phyloP scores from a whole-genome alignment of 768 basidiomycete genomes.

The Mycena indigotica region DNA sequence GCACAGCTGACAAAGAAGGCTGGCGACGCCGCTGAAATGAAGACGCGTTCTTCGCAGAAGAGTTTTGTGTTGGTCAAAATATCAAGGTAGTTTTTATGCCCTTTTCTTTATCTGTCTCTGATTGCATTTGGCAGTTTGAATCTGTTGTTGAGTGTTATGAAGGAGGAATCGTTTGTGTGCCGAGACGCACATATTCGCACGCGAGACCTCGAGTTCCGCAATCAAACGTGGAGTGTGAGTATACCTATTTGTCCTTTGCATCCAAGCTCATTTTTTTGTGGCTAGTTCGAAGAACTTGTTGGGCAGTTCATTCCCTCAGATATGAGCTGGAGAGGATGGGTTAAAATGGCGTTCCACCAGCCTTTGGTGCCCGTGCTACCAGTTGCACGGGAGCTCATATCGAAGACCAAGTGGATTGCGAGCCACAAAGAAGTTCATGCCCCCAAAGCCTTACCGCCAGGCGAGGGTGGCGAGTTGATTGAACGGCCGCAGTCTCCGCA shows the following conservation, averaged over 20 bases:
- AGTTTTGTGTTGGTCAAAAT: constrained; percentile 82
- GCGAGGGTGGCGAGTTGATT: constrained; percentile 13
- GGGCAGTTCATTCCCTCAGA: constrained; percentile 80
- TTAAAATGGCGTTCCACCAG: constrained; percentile 82
- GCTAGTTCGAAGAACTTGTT: constrained; percentile 76
- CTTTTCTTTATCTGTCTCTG: constrained; percentile 20
- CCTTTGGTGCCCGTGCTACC: constrained; percentile 77
- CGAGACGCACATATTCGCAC: constrained; percentile 79
- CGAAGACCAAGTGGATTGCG: constrained; percentile 74
- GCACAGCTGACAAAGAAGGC: constrained; percentile 29
- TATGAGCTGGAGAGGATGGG: constrained; percentile 79
- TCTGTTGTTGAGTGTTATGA: constrained; percentile 74
- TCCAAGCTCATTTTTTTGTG: constrained; percentile 4
- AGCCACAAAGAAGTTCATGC: constrained; percentile 23
- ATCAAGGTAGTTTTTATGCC: constrained; percentile 50
- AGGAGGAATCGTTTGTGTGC: constrained; percentile 83
- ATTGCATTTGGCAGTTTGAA: constrained; percentile 52
- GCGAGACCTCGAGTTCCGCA: constrained; percentile 77
- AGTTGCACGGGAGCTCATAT: constrained; percentile 74
- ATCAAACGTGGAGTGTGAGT: constrained; percentile 81
- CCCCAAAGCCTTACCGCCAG: constrained; percentile 5
- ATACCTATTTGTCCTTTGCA: not conserved
- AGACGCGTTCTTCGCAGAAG: constrained; percentile 76
- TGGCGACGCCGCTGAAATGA: constrained; percentile 80
- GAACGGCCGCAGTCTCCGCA: constrained; percentile 21